A percentile compares a stretch with the other conserved stretches of the same genome.
These are phyloP conservation scores for Elsinoe perseae DNA, from an alignment of 2,329 filamentous ascomycete genomes.

Conservation along the genomic window DNA sequence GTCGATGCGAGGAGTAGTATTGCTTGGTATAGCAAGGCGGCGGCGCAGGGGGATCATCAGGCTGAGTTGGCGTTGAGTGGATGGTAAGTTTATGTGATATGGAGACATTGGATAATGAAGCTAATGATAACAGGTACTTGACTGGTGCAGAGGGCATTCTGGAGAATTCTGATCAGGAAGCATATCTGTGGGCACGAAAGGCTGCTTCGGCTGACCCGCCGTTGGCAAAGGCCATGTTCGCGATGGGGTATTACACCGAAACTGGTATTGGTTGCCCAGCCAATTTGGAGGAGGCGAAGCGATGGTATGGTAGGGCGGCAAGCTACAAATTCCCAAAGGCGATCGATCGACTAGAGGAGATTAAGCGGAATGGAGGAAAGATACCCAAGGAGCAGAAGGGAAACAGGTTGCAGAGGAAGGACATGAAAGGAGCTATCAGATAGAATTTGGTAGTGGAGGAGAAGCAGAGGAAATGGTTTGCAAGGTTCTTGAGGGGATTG, in stretches of 20 bases:
- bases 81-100: slow-evolving; percentile 25
- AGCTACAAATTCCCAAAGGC: slow-evolving; percentile 94
- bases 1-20: slow-evolving; percentile 82
- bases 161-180: slow-evolving; percentile 87
- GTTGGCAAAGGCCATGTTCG: slow-evolving; percentile 89
- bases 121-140: slow-evolving; percentile 64
- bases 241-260: slow-evolving; percentile 96
- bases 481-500: background rate
- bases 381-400: slow-evolving; percentile 10
- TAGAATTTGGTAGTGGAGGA: background rate
- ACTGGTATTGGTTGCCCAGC: slow-evolving; percentile 81
- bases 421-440: slow-evolving; percentile 13
- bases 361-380: slow-evolving; percentile 71
- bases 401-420: slow-evolving; percentile 13
- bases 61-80: slow-evolving; percentile 57
- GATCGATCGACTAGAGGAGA: slow-evolving; percentile 81
- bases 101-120: background rate
- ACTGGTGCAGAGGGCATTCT: slow-evolving; percentile 84
- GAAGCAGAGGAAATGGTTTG: background rate
- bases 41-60: slow-evolving; percentile 89
- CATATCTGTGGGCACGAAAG: slow-evolving; percentile 94
- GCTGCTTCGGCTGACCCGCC: slow-evolving; percentile 69
- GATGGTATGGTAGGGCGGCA: slow-evolving; percentile 98
- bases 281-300: slow-evolving; percentile 88
- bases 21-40: slow-evolving; percentile 87